Evolutionary conservation across 495 filamentous ascomycete species (phyloP), one percentile per base, ranked within the genome.

Genomic region (Aspergillus campestris): DNA sequence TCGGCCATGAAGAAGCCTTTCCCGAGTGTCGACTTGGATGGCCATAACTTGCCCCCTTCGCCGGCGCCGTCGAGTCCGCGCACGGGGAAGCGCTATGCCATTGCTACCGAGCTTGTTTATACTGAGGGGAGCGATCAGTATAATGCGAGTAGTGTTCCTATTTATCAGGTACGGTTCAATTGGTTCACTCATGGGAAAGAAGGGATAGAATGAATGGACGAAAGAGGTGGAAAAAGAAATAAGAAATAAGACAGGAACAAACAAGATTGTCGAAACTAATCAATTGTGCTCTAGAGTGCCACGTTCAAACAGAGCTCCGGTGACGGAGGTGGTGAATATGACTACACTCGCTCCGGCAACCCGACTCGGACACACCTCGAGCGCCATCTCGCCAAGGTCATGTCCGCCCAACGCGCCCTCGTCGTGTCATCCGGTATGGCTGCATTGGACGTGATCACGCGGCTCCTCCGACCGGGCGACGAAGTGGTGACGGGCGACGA

Each of bases 401-500:
- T 97, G 94, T 83, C 83, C 49, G 92, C 94, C 10, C 81, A 80
- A 58, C 86, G 94, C 38, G 86, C 87, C 5, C 81, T 98, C 34
- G 90, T 91, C 41, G 91, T 97, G 28, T 85, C 88, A 12, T 95
- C 89, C 13, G 92, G 92, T 45, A 98, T 98, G 92, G 92, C 87
- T 38, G 92, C 94, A 10, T 67, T 97, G 53, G 92, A 98, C 60
- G 92, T 97, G 34, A 95, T 98, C 46, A 94, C 88, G n/a, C 84
- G 92, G 34, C 73, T 97, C 7, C 73, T 98, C 12, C 81, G 84
- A 48, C 92, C 94, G 1, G 94, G 92, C 34, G 92, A 98, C 58
- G 94, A 97, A 60, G 94, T 98, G 24, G 83, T 98, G 38, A 94
- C 92, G 6, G 92, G 92, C 14, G 91, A 97, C 60, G 92, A 98